Conservation (phyloP, 768 basidiomycete genomes). For the Daedaleopsis sinensis region DNA sequence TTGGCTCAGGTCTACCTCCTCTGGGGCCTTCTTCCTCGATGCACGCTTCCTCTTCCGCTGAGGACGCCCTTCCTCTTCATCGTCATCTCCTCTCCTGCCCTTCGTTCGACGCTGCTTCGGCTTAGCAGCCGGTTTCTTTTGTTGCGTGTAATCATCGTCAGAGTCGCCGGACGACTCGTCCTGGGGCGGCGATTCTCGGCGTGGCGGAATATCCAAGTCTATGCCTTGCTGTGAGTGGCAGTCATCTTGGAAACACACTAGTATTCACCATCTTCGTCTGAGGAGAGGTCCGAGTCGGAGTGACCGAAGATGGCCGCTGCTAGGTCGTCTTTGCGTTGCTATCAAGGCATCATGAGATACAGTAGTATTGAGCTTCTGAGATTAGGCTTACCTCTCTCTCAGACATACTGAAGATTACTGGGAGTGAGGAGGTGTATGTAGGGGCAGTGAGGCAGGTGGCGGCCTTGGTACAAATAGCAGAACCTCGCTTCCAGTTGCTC, state of each 20-base stretch:
- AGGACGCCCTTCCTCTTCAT: slow-evolving; percentile 29
- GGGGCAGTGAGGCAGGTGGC: background rate
- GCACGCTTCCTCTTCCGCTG: slow-evolving; percentile 58
- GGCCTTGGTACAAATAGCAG: slow-evolving; percentile 1
- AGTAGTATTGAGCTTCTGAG: background rate
- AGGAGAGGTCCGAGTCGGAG: slow-evolving; percentile 82
- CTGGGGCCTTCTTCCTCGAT: slow-evolving; percentile 42
- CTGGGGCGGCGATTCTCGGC: slow-evolving; percentile 35
- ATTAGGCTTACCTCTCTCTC: slow-evolving; percentile 9
- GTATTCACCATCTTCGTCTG: slow-evolving; percentile 61
- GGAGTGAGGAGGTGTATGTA: background rate
- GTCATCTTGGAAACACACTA: background rate
- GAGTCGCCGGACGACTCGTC: slow-evolving; percentile 44
- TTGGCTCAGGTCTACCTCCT: slow-evolving; percentile 67
- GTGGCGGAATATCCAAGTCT: slow-evolving; percentile 48
- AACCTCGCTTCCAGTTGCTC: background rate
- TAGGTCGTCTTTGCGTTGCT: slow-evolving; percentile 44
- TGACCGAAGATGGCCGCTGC: slow-evolving; percentile 60
- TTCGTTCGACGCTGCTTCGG: slow-evolving; percentile 24
- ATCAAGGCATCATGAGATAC: background rate
- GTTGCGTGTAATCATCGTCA: slow-evolving; percentile 56
- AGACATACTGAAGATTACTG: background rate
- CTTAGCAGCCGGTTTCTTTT: slow-evolving; percentile 27
- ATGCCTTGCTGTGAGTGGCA: slow-evolving; percentile 12
- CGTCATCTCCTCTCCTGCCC: slow-evolving; percentile 28